Base-by-base conservation (phyloP, 371 early-diverging fungal genomes). In the Haplosporangium sp. region DNA sequence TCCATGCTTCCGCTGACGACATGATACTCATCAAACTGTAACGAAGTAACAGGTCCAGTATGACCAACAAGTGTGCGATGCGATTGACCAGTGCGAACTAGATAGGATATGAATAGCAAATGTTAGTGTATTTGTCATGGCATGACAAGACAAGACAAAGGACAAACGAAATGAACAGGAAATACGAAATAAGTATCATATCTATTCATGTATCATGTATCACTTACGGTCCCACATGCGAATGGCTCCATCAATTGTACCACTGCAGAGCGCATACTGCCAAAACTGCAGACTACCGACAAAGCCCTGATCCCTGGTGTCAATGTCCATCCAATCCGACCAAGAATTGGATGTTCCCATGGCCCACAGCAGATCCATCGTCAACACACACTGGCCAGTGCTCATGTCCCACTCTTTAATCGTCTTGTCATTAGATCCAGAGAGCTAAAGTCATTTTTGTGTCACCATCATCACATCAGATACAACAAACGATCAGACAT, bases 361-460 rank as follows among this genome's bases (percentile, higher is more conserved):
- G 0, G 90, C 88, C 94, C 93, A 94, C 60, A 88, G 69, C 6
- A 92, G 80, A 67, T 92, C 92, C 69, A 94, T 79, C 0, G 89
- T 86, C 46, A 85, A 79, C 11, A 90, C 85, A 80, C 87, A 86
- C 62, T 85, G 82, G 41, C 93, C 95, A 42, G 90, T 95, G 53
- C 86, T 85, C 68, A 95, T 59, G 80, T 95, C 95, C 97, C 97
- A 99, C 56, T 95, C 91, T 47, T 91, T 88, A 71, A 96, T 91
- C 5, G 96, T 94, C 69, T 90, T 89, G 84, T 99, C 98, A 40
- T 93, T 89, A 9, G 94, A 88, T 20, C 96, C 97, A n/a, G 94
- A 91, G 2, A 96, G 83, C 83, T 86, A 62, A 6, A 36, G 18
- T 43, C 38, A 11, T 0, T 40, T 11, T 14, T 62, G 2, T 40